These are phyloP conservation scores for Salix suchowensis DNA, from an alignment of 345 rosid genomes.

Conservation along the genomic window DNA sequence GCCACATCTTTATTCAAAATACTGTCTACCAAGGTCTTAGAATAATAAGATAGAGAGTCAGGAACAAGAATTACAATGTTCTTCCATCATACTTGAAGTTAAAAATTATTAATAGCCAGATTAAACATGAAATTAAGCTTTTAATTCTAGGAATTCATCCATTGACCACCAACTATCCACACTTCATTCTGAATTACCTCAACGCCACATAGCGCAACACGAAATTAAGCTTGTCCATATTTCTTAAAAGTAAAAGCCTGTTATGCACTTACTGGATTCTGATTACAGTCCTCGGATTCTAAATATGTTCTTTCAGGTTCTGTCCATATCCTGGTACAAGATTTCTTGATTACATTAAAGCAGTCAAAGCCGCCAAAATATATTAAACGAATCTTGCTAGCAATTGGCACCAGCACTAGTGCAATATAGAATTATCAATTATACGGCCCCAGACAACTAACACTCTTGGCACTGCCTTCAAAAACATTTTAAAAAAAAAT, in stretches of 20 bases:
- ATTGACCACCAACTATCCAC: not conserved
- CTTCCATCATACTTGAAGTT: not conserved
- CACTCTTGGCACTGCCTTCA: not conserved
- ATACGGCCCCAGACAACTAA: not conserved
- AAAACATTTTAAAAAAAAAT: too few relatives aligned
- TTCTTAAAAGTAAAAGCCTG: not conserved
- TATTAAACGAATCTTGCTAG: not conserved
- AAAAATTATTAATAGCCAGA: not conserved
- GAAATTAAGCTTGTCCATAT: not conserved
- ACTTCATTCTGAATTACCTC: not conserved
- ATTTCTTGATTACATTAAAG: not conserved
- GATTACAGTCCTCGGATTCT: slow-evolving; percentile 24
- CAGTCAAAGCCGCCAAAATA: not conserved
- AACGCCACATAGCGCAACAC: not conserved
- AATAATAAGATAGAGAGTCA: not conserved
- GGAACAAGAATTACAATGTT: not conserved
- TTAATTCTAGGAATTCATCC: not conserved
- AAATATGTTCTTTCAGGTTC: slow-evolving; percentile 23
- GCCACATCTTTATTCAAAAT: not conserved
- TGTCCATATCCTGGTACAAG: slow-evolving; percentile 40
- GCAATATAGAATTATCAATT: not conserved
- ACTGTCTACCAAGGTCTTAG: not conserved
- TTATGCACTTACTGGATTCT: slow-evolving; percentile 36
- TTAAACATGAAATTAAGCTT: not conserved
- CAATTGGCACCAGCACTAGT: not conserved